Conservation (phyloP, 345 rosid genomes). For the Syzygium aromaticum region DNA sequence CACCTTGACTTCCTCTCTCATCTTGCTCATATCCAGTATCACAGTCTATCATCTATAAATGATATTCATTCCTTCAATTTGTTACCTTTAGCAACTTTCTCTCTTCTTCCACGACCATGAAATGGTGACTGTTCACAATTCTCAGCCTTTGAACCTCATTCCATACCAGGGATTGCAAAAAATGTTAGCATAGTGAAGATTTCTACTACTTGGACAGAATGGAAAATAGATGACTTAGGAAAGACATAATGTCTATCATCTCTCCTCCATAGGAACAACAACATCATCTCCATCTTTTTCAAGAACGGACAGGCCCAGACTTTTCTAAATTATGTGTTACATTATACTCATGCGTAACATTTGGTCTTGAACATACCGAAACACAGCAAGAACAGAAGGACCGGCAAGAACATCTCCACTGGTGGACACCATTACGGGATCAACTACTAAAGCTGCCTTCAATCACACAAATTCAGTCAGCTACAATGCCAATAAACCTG, state of each 20-base stretch:
- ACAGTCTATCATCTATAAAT: background rate
- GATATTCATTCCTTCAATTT: background rate
- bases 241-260: background rate
- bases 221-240: background rate
- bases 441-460: conserved; percentile 90
- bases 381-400: conserved; percentile 57
- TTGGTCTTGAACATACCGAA: conserved; percentile 30
- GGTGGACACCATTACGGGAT: conserved; percentile 97
- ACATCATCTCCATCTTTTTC: background rate
- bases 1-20: background rate
- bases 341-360: fast-evolving
- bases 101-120: background rate
- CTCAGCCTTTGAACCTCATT: background rate
- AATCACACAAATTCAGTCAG: conserved; percentile 21
- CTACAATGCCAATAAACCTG: background rate
- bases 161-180: background rate
- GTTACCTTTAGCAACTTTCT: background rate
- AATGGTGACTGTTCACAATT: background rate
- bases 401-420: conserved; percentile 87
- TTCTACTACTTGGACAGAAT: fast-evolving
- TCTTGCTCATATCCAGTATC: background rate
- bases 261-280: fast-evolving
- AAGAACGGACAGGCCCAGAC: background rate
- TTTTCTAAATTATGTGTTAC: background rate
- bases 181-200: background rate